Evolutionary conservation across 2,329 filamentous ascomycete species (phyloP).

Genomic region (Colletotrichum abscissum): DNA sequence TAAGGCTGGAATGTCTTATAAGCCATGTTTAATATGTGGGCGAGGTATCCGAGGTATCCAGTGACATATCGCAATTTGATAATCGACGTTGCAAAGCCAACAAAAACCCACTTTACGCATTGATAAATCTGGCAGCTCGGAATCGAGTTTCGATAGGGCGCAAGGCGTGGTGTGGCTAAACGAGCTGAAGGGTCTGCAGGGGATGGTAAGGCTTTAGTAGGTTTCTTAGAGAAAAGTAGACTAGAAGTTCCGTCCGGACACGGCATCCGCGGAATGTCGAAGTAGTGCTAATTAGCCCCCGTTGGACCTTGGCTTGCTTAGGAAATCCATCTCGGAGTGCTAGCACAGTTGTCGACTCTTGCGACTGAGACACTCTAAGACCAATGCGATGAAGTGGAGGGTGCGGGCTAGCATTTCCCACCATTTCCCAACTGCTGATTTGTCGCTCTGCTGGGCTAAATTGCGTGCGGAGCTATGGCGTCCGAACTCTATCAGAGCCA

Average conservation of each 20-base stretch:
- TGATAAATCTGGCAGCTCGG: not conserved
- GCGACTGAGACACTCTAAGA: constrained; percentile 15
- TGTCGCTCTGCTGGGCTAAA: not conserved
- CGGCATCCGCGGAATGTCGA: not conserved
- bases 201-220: not conserved
- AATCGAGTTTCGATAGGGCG: not conserved
- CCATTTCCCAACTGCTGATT: not conserved
- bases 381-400: not conserved
- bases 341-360: not conserved
- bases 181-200: not conserved
- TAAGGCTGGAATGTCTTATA: not conserved
- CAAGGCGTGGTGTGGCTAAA: constrained; percentile 13
- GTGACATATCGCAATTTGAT: not conserved
- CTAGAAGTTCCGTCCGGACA: not conserved
- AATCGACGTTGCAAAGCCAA: not conserved
- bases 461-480: not conserved
- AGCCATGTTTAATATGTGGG: not conserved
- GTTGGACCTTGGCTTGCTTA: not conserved
- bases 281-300: constrained; percentile 10
- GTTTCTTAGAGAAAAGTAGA: not conserved
- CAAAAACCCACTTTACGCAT: not conserved
- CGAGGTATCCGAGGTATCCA: not conserved
- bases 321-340: not conserved
- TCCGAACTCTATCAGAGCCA: constrained; percentile 20
- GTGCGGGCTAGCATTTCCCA: no score